Evolutionary conservation across 2,329 filamentous ascomycete species (phyloP).

Genomic region (Aspergillus alliaceus): DNA sequence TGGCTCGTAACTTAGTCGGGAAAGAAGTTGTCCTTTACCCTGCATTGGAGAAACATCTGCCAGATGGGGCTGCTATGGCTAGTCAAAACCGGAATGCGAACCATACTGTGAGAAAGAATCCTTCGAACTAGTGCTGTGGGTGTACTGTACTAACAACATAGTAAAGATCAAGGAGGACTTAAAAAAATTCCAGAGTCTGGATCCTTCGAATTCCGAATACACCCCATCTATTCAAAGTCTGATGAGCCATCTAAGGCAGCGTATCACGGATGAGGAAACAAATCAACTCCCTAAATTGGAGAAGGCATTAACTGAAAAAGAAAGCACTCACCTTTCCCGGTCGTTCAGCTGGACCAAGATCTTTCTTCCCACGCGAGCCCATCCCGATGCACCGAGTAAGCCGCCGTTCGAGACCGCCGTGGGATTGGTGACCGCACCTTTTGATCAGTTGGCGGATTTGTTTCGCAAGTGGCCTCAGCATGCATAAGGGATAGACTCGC

Average conservation of each 20-base stretch:
- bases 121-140: too few relatives aligned
- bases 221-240: slow-evolving; percentile 41
- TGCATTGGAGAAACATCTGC: slow-evolving; percentile 50
- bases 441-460: slow-evolving; percentile 56
- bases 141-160: too few relatives aligned
- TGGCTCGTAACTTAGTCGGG: slow-evolving; percentile 50
- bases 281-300: slow-evolving; percentile 52
- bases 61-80: slow-evolving; percentile 44
- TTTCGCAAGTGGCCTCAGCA: slow-evolving; percentile 46
- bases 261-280: slow-evolving; percentile 40
- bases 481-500: too few relatives aligned
- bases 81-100: slow-evolving; percentile 50
- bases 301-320: slow-evolving; percentile 31
- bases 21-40: slow-evolving; percentile 56
- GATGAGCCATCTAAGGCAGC: neutral
- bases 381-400: slow-evolving; percentile 50
- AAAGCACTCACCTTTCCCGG: slow-evolving; percentile 38
- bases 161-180: neutral
- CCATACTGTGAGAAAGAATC: slow-evolving; percentile 21
- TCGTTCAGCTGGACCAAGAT: slow-evolving; percentile 54
- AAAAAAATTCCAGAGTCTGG: slow-evolving; percentile 45
- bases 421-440: slow-evolving; percentile 55
- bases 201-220: slow-evolving; percentile 40
- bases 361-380: slow-evolving; percentile 53
- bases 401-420: slow-evolving; percentile 57